Evolutionary conservation across 805 yeast genomes (phyloP).

Genomic region (Lipomyces sp.): DNA sequence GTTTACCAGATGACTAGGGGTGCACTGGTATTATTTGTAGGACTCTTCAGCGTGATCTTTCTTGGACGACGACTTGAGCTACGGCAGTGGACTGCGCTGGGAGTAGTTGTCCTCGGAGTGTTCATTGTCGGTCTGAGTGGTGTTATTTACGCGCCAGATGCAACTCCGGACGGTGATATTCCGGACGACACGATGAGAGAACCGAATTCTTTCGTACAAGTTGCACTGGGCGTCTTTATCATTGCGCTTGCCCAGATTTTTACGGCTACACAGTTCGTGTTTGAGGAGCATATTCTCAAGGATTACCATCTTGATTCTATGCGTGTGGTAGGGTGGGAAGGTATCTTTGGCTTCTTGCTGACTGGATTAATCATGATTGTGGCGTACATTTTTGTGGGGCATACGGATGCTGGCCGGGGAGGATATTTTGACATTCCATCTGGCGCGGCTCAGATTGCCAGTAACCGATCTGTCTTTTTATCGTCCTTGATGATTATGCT

Average conservation of each 20-base stretch:
- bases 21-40: constrained; percentile 74
- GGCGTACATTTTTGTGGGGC: constrained; percentile 46
- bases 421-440: constrained; percentile 63
- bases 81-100: constrained; percentile 69
- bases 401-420: constrained; percentile 45
- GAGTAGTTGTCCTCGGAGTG: constrained; percentile 70
- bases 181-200: constrained; percentile 21
- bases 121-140: constrained; percentile 77
- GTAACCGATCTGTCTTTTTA: constrained; percentile 50
- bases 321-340: constrained; percentile 74
- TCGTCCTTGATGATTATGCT: constrained; percentile 70
- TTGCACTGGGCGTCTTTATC: constrained; percentile 59
- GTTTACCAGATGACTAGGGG: constrained; percentile 88
- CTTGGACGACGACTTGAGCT: constrained; percentile 59
- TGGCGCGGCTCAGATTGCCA: constrained; percentile 56
- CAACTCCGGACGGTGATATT: constrained; percentile 21
- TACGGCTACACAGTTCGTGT: constrained; percentile 76
- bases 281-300: constrained; percentile 70
- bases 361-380: constrained; percentile 52
- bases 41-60: constrained; percentile 67
- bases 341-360: constrained; percentile 62
- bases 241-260: constrained; percentile 67
- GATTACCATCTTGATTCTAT: constrained; percentile 62
- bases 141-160: constrained; percentile 43
- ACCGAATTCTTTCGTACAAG: constrained; percentile 27